These are phyloP conservation scores for Apiospora marii DNA, from an alignment of 2,329 filamentous ascomycete genomes.

Conservation along the genomic window DNA sequence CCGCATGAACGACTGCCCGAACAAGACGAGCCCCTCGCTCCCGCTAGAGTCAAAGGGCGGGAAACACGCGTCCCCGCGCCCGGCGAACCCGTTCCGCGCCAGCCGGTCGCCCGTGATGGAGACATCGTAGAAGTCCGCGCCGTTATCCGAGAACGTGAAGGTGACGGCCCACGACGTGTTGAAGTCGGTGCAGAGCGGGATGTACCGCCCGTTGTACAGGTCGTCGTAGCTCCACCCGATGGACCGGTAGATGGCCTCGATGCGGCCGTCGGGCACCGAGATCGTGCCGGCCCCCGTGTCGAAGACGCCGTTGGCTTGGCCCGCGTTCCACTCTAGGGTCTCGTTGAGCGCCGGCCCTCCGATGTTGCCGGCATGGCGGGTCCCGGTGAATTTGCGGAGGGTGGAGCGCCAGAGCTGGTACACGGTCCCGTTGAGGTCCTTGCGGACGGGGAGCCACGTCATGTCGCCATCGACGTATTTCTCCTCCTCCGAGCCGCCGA, in stretches of 20 bases:
- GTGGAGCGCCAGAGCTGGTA: slow-evolving; percentile 45
- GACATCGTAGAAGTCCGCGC: slow-evolving; percentile 28
- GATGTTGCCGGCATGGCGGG: background rate
- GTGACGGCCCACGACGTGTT: slow-evolving; percentile 45
- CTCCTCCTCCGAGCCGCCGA: slow-evolving; percentile 44
- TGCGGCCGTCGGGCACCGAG: slow-evolving; percentile 35
- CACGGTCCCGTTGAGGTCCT: slow-evolving; percentile 25
- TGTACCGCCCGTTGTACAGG: slow-evolving; percentile 36
- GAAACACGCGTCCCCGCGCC: slow-evolving; percentile 44
- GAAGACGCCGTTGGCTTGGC: slow-evolving; percentile 38
- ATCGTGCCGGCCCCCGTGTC: slow-evolving; percentile 44
- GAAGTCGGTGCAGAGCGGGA: slow-evolving; percentile 47
- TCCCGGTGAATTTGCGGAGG: slow-evolving; percentile 31
- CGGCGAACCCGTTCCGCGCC: slow-evolving; percentile 42
- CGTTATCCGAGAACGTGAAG: slow-evolving; percentile 37
- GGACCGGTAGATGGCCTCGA: slow-evolving; percentile 41
- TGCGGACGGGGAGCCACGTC: slow-evolving; percentile 32
- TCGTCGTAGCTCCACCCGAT: slow-evolving; percentile 47
- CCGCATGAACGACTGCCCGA: slow-evolving; percentile 40
- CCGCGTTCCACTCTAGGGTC: slow-evolving; percentile 21
- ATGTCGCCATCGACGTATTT: slow-evolving; percentile 39
- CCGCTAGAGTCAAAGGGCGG: slow-evolving; percentile 44
- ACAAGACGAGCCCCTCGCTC: slow-evolving; percentile 36
- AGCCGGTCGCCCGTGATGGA: slow-evolving; percentile 45
- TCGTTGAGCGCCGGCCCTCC: slow-evolving; percentile 26